These are phyloP conservation scores for Yamadazyma phyllophila DNA, from an alignment of 805 yeast species.

Conservation along the genomic window DNA sequence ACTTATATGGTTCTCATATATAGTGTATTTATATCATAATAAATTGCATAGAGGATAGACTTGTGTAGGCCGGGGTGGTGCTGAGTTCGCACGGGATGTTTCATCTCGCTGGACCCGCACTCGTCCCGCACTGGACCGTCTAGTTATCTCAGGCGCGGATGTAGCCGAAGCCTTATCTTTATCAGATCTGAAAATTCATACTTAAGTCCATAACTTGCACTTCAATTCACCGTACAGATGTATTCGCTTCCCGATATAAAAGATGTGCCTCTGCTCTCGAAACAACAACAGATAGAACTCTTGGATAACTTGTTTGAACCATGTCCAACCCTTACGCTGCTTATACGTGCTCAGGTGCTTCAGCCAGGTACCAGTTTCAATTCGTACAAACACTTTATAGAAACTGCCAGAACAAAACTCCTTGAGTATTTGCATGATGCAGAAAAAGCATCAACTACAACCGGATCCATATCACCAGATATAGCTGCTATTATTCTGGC, in stretches of 20 bases:
- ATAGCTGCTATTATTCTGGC: constrained; percentile 71
- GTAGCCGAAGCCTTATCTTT: neutral
- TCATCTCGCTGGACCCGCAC: no score
- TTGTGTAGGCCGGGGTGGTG: no score
- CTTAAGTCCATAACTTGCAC: neutral
- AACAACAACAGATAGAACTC: constrained; percentile 22
- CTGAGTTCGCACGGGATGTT: no score
- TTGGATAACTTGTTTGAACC: constrained; percentile 65
- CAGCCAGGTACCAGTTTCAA: constrained; percentile 8
- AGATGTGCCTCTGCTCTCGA: constrained; percentile 25
- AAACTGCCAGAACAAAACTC: constrained; percentile 39
- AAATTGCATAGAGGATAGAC: constrained; percentile 2
- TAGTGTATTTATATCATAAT: constrained; percentile 3
- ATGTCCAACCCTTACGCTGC: constrained; percentile 45
- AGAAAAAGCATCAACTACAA: constrained; percentile 20
- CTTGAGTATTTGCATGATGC: constrained; percentile 26
- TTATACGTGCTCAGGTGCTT: constrained; percentile 30
- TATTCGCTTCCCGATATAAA: constrained; percentile 4
- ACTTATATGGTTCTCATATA: neutral
- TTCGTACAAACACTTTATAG: constrained; percentile 42
- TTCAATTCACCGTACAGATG: neutral
- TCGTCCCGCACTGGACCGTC: no score
- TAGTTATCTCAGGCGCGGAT: neutral
- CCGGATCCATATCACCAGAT: constrained; percentile 20
- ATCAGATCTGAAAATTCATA: neutral